Base-by-base conservation (phyloP, 1,284 basidiomycete species). In the Apiotrichum montevideense region DNA sequence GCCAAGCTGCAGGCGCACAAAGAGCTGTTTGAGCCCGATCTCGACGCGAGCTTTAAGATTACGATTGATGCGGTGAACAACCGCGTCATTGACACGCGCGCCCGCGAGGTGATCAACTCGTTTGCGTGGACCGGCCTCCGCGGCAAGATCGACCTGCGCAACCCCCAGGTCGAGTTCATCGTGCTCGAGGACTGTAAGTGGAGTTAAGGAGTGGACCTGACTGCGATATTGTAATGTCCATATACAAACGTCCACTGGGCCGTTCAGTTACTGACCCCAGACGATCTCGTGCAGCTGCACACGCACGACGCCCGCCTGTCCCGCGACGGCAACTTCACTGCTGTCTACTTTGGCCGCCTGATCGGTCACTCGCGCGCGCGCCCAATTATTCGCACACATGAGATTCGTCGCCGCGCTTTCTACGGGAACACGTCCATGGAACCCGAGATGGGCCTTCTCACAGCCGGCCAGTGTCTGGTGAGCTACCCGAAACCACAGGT, bases 351-450 rank as follows among this genome's bases (percentile, higher is more conserved):
- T 66, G 90, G 89, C 66, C 85, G 86, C 80, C 83, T 90, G 81
- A 89, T 92, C 75, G 84, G 81, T 49, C 81, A 86, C 66, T 87
- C 88, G 0, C 80, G 82, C 29, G 89, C 89, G 0, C 83, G 91
- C 10, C 70, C 80, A 1, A 78, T 94, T 35, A 80, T 90, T 47
- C 74, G 76, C 39, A 83, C 78, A 51, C 91, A 90, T 61, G 85
- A 93, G 64, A 87, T 99, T 55, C 98, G 97, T 75, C 90, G 91
- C 69, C 83, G 96, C 6, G 79, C 80, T 13, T 96, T 91, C 72
- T 98, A 86, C 71, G 95, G 96, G 8, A 99, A 96, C 66, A 99
- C 96, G 0, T 90, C 88, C 65, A 99, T 99, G 96, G 94, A 98
- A 67, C 85, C 93, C 1, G 92, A 97, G 70, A 87, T 97, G 62